Base-by-base conservation (phyloP, 192 early-diverging fungal species). In the Allomyces arbusculus region DNA sequence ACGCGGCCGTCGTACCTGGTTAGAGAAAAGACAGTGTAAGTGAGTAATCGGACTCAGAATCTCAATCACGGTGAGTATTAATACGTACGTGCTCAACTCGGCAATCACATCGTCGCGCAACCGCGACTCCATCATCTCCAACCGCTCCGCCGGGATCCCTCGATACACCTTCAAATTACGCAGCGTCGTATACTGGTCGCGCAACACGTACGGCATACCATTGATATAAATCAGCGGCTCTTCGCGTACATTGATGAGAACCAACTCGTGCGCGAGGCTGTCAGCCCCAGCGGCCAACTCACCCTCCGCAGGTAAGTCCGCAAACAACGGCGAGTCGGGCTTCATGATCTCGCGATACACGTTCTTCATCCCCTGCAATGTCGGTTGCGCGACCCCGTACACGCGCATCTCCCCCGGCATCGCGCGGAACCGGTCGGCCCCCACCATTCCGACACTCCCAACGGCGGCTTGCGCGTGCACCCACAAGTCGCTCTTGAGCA, bases 221-320 rank as follows among this genome's bases (percentile, higher is more conserved):
- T 83, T 83, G 62, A 86, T 76, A 66, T 86, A 86, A 24, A 82
- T 80, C 24, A 86, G 75, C 12, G 84, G 84, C 63, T 86, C 84
- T 67, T 86, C 84, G 43, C 84, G 73, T n/a, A 84, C 64, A 66
- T 86, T 86, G 63, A 84, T 83, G 81, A 81, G 83, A n/a, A 80
- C 55, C 24, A 83, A 71, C 12, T 65, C 70, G 66, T 67, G 61
- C 22, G 61, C 61, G 33, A 7, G 33, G 8, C 33, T 40, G 1
- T 28, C 26, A 4, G 26, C 26, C 26, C 26, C 26, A 28, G 26
- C 26, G 26, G 26, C 26, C 26, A 4, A 28, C 26, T 4, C 33
- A 40, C 33, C 33, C 0, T 40, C 33, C 33, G 33, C 2, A 8
- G 33, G 33, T 7, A 40, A 3, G 33, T 3, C 33, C 33, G 33